These are phyloP conservation scores for Chenopodium quinoa DNA, from an alignment of 148 eudicot genomes.

Conservation along the genomic window DNA sequence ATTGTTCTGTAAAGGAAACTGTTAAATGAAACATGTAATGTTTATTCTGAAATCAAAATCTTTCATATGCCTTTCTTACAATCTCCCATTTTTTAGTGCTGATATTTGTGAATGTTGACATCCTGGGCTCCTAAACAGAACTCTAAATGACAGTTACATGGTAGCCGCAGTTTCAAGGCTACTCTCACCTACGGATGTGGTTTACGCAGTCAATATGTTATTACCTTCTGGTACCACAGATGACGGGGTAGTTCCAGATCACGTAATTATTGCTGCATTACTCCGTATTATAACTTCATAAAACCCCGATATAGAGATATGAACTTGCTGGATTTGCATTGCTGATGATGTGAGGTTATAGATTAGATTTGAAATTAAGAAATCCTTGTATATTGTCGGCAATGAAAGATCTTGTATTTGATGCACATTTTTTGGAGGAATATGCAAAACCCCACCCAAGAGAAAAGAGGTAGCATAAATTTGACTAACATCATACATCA, in stretches of 20 bases:
- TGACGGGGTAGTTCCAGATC: not conserved
- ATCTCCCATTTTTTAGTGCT: not conserved
- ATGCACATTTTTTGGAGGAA: not conserved
- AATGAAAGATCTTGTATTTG: not conserved
- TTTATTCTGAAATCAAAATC: not conserved
- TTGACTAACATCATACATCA: not conserved
- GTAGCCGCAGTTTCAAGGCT: not conserved
- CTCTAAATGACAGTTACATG: slow-evolving; percentile 7
- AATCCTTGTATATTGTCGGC: slow-evolving; percentile 1
- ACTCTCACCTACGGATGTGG: not conserved
- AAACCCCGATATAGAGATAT: not conserved
- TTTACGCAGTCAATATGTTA: not conserved
- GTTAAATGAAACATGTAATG: not conserved
- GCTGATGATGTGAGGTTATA: not conserved
- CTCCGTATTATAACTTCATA: not conserved
- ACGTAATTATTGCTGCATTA: not conserved
- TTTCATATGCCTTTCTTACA: not conserved
- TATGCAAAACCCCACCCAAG: slow-evolving; percentile 2
- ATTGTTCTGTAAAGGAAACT: slow-evolving; percentile 12
- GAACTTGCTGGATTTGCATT: not conserved
- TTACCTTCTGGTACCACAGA: not conserved
- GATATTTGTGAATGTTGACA: not conserved
- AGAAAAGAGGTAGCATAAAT: not conserved
- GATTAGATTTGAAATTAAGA: not conserved
- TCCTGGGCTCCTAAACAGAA: slow-evolving; percentile 6